phyloP scores from a whole-genome alignment of 1,284 basidiomycete species.

The Leccinum proliferum region DNA sequence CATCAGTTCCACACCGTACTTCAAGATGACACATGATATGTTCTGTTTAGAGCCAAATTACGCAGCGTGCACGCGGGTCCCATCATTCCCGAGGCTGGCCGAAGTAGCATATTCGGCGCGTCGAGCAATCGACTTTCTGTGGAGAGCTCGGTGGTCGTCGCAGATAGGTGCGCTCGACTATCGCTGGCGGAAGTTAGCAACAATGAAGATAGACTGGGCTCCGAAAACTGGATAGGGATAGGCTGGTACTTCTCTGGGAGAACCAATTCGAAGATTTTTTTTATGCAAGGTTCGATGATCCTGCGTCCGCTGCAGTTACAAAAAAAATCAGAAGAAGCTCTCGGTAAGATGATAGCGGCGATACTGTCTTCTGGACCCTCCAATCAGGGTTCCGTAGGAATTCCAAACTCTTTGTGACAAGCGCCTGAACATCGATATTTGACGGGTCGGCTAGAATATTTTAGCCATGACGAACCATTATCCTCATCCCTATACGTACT shows the following conservation, averaged over 20 bases:
- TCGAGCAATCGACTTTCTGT: background rate
- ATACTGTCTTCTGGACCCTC: slow-evolving; percentile 17
- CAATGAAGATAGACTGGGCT: background rate
- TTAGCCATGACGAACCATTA: background rate
- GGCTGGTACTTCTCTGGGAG: slow-evolving; percentile 10
- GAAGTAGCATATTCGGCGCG: background rate
- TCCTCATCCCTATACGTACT: slow-evolving; percentile 6
- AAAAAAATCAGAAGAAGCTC: background rate
- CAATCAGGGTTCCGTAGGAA: slow-evolving; percentile 7
- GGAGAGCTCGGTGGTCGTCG: background rate
- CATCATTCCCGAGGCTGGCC: slow-evolving; percentile 19
- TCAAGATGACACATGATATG: background rate
- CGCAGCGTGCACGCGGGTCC: slow-evolving; percentile 21
- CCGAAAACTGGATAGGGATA: background rate
- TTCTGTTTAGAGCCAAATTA: slow-evolving; percentile 12
- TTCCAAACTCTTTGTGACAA: slow-evolving; percentile 11
- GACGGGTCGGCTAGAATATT: slow-evolving; percentile 4
- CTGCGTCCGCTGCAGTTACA: slow-evolving; percentile 13
- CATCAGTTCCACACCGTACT: slow-evolving; percentile 2
- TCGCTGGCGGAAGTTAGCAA: background rate
- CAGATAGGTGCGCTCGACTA: background rate
- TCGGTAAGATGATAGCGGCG: background rate
- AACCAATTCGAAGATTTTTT: slow-evolving; percentile 15
- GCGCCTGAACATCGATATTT: slow-evolving; percentile 4
- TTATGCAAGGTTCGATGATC: slow-evolving; percentile 5